A percentile compares a stretch with the other conserved stretches of the same genome.
Conservation (phyloP, 2,329 filamentous ascomycete genomes). For the Stemphylium lycopersici region DNA sequence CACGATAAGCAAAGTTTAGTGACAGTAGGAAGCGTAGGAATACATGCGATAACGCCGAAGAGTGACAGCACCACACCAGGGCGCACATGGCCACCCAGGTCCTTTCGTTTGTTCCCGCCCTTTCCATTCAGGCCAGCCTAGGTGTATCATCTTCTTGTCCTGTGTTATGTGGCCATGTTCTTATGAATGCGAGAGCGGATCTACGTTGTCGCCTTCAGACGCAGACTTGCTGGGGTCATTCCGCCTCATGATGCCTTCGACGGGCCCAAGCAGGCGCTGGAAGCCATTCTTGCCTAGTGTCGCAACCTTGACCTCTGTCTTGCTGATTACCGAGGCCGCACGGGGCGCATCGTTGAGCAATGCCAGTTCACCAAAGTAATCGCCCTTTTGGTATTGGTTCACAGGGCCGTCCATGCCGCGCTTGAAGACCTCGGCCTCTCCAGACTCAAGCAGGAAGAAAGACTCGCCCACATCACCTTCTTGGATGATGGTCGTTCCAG, state of each 20-base stretch:
- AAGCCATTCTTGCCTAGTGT: constrained; percentile 93
- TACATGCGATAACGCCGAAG: constrained; percentile 42
- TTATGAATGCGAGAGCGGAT: constrained; percentile 59
- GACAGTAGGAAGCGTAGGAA: constrained; percentile 48
- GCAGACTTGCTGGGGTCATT: constrained; percentile 61
- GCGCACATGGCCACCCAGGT: not conserved
- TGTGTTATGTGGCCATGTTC: not conserved
- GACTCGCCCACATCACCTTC: constrained; percentile 91
- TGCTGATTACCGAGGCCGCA: constrained; percentile 84
- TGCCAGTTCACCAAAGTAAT: constrained; percentile 96
- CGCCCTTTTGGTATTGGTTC: constrained; percentile 84
- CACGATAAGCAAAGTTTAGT: constrained; percentile 41
- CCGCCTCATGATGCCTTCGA: constrained; percentile 92
- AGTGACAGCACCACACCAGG: constrained; percentile 10
- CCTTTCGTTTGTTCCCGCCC: not conserved
- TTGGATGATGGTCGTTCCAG: constrained; percentile 81
- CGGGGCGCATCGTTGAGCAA: constrained; percentile 91
- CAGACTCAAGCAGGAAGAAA: constrained; percentile 89
- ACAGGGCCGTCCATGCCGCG: constrained; percentile 72
- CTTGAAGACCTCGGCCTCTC: constrained; percentile 87
- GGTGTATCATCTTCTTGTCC: not conserved
- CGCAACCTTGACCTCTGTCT: constrained; percentile 89
- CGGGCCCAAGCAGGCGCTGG: constrained; percentile 87
- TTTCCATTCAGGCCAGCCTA: not conserved
- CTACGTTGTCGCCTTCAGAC: constrained; percentile 58